Base-by-base conservation (phyloP, 176 grass and related monocot genomes). In the Zoysia pacifica region DNA sequence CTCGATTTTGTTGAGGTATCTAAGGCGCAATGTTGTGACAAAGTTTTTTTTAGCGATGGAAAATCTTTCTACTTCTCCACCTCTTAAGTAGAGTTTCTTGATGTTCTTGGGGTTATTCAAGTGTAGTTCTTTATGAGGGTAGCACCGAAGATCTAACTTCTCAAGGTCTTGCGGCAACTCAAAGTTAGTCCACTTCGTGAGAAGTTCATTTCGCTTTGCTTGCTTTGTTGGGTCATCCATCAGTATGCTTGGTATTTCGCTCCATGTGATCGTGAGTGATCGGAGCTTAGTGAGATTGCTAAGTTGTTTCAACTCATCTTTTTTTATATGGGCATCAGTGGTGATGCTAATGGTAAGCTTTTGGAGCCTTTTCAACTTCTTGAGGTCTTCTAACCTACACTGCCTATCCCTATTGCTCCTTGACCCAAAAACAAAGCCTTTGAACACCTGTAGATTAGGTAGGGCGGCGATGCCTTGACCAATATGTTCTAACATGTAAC, bases 401-500 rank as follows among this genome's bases (percentile, higher is more conserved):
- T 19, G 45, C 1, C 9, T 44, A 5, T 13, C 38, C 11, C 76
- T 4, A 39, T 48, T 62, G 39, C 9, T 7, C 35, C 49, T 56
- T 4, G 53, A 8, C 5, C 71, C 18, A 6, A 89, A 89, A 2
- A 89, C 55, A 36, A 89, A 89, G 12, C 87, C 82, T 71, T 84
- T 89, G 58, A 84, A 71, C 42, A 89, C 87, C 0, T 4, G 81
- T 36, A 85, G 51, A 65, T 81, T 50, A 0, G 75, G 7, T 3
- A 90, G 84, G 41, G 16, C 42, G 6, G 40, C 56, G 7, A 90
- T 52, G 4, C 46, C 84, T 2, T 2, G 2, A 1, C 40, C 48
- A 46, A 90, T 83, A 49, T 87, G 54, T 48, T 90, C 84, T 5
- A 90, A 45, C 88, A 90, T 80, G 49, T 83, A 90, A 75, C 88